phyloP scores from a whole-genome alignment of 345 rosid genomes.

The Tarenaya hassleriana region DNA sequence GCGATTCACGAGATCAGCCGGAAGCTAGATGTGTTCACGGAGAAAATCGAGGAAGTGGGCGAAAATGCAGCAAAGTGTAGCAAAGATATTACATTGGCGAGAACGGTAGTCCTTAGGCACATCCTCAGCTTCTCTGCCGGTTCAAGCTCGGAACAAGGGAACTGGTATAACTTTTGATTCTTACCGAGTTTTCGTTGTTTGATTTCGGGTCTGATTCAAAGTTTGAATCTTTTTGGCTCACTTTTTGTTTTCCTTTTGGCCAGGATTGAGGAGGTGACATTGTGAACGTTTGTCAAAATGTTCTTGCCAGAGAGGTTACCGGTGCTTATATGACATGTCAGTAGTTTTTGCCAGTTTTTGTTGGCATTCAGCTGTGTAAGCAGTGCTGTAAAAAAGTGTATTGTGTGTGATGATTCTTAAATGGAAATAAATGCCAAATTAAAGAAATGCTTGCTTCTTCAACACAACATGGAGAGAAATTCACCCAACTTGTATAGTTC shows the following conservation, averaged over 20 bases:
- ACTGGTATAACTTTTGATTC: slow-evolving; percentile 4
- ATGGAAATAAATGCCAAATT: no score
- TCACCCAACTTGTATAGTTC: no score
- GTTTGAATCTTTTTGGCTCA: slow-evolving; percentile 17
- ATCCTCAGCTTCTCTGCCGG: slow-evolving; percentile 40
- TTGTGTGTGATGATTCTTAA: no score
- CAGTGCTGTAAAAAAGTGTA: no score
- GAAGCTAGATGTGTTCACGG: slow-evolving; percentile 44
- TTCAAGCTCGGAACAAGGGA: slow-evolving; percentile 29
- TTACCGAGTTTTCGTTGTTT: not conserved
- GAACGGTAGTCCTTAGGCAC: slow-evolving; percentile 58
- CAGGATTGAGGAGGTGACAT: slow-evolving; percentile 31
- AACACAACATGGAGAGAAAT: no score
- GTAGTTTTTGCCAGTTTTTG: not conserved
- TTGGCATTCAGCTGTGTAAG: no score
- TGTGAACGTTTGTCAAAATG: slow-evolving; percentile 21
- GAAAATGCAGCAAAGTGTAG: slow-evolving; percentile 61
- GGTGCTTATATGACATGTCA: not conserved
- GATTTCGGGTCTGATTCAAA: not conserved
- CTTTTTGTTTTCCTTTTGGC: not conserved
- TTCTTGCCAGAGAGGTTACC: not conserved
- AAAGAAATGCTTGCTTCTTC: no score
- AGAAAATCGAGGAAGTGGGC: slow-evolving; percentile 54
- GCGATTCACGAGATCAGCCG: slow-evolving; percentile 71
- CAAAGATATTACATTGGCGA: slow-evolving; percentile 53